Evolutionary conservation across 1,284 basidiomycete species (phyloP), one percentile per base, ranked within the genome.

Genomic region (Tetrapyrgos nigripes): DNA sequence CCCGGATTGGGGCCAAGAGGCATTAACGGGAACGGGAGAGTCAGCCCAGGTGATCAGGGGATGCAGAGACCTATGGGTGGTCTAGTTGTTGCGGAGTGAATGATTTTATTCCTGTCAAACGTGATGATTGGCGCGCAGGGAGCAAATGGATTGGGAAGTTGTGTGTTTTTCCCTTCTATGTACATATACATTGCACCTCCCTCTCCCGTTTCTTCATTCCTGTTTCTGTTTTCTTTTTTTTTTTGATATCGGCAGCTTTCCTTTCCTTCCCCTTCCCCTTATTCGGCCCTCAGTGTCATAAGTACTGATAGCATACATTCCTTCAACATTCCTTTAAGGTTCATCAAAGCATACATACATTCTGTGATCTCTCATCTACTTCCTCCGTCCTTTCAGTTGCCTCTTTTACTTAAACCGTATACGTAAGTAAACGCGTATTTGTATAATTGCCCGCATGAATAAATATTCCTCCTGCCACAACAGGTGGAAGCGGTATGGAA

Each of bases 51-150:
- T 31, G 88, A 87, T 60, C 87, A 86, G 65, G 84, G 84, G 2
- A 80, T 92, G 40, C 86, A 92, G 76, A 85, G 88, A 76, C 89
- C 89, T 27, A 86, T 94, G 84, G 86, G 85, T 64, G 83, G 87
- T 50, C 77, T 92, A 64, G 79, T 84, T 55, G 85, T 89, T 61
- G 87, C 86, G 52, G 90, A 92, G 80, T 92, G 73, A 86, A 72
- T 62, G 57, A n/a, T n/a, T n/a, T n/a, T n/a, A n/a, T n/a, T n/a
- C n/a, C n/a, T n/a, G n/a, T n/a, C n/a, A n/a, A n/a, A n/a, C n/a
- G n/a, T n/a, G n/a, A n/a, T n/a, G n/a, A n/a, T n/a, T n/a, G 11
- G 19, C 33, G 24, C 8, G 46, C 24, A n/a, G 26, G 26, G 26
- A 14, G 11, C 33, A 31, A 10, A 10, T 37, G n/a, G 10, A 14